Base-by-base conservation (phyloP, 2,329 filamentous ascomycete species). In the Diaporthe ilicicola region DNA sequence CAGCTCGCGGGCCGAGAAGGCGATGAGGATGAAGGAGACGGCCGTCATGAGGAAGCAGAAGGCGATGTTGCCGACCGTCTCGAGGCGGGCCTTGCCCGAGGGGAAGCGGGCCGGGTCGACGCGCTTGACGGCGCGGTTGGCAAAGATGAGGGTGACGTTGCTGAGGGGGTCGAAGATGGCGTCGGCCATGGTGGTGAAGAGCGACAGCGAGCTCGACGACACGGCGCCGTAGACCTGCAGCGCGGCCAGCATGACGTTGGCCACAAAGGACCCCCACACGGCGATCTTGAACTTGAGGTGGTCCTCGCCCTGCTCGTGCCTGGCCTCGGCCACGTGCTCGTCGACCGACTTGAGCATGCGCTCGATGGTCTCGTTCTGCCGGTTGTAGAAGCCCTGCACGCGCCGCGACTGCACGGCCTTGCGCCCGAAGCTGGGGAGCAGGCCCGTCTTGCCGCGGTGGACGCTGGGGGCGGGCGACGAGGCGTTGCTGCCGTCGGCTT, bases 101-200 rank as follows among this genome's bases (percentile, higher is more conserved):
- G 95, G 95, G 79, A 97, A 99, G 56, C 93, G 92, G 65, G 91
- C 89, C 2, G 93, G 89, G 77, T 99, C 94, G 48, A 98, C 95
- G 67, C 90, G 91, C 76, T 92, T 93, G 75, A 98, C 94, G 62
- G 96, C 95, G 62, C 95, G 93, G 81, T 95, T 92, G 72, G 92
- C 94, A 46, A 97, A 82, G 70, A 98, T 94, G 17, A 98, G 87
- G 0, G 93, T 95, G 66, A 98, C 80, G 78, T 97, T 98, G 77
- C 93, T 95, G 77, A 97, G 79, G 10, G 94, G 96, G 79, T 98
- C 96, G 82, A 98, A 98, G 74, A 98, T 87, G 65, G 95, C 91
- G 81, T 99, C 96, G 19, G 95, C 95, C 93, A 97, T 97, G 74
- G 95, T 99, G 19, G 96, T 98, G 84, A 98, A 98, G 56, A 99